A percentile compares a stretch with the other conserved stretches of the same genome.
Conservation (phyloP, 352 stramenopile genomes). For the Pelagophyceae sp. region DNA sequence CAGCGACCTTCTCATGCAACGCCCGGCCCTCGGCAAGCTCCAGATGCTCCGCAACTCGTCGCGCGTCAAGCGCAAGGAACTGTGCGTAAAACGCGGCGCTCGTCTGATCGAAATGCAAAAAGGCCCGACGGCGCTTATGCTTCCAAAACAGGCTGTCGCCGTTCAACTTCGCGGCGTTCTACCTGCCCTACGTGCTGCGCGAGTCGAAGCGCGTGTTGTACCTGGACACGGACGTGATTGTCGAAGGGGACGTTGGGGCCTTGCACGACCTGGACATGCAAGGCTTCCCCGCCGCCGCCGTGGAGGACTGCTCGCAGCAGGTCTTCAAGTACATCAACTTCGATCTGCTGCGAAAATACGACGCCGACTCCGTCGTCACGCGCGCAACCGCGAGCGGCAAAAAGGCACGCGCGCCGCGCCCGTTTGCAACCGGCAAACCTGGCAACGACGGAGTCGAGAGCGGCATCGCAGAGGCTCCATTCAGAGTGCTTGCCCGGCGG, state of each 20-base stretch:
- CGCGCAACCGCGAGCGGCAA: no score
- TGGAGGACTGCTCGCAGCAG: conserved; percentile 21
- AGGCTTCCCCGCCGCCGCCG: background rate
- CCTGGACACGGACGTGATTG: conserved; percentile 12
- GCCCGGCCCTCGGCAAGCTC: conserved; percentile 1
- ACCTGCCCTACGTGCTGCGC: conserved; percentile 14
- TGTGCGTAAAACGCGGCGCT: background rate
- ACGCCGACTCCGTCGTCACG: no score
- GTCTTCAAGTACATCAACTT: conserved; percentile 20
- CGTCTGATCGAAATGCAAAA: no score
- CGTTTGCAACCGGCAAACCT: no score
- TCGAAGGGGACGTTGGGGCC: background rate
- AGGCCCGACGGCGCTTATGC: no score
- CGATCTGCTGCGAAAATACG: background rate
- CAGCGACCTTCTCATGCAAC: background rate
- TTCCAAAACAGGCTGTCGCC: conserved; percentile 7
- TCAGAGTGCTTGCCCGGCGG: no score
- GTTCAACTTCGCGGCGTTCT: conserved; percentile 20
- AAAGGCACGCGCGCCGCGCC: no score
- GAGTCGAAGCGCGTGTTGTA: conserved; percentile 2
- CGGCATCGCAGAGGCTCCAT: no score
- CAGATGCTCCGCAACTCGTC: background rate
- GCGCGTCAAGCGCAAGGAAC: conserved; percentile 13
- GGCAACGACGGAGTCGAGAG: no score
- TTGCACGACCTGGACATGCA: background rate